Conservation (phyloP, 2,329 filamentous ascomycete species). For the Rachicladosporium sp. region DNA sequence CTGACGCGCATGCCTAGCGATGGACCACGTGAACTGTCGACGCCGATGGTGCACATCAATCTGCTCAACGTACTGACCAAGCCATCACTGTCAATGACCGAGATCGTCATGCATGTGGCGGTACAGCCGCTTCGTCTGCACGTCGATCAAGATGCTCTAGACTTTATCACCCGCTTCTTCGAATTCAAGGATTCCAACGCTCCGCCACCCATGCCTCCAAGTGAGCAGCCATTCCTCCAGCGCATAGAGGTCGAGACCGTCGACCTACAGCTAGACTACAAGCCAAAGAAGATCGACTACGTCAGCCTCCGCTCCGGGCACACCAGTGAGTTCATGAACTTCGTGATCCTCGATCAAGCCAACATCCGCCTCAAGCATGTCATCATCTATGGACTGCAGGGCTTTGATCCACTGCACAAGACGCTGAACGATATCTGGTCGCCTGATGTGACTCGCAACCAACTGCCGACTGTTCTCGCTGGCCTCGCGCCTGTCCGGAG, state of each 20-base stretch:
- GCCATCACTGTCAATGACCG: conserved; percentile 70
- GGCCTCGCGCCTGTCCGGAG: conserved; percentile 80
- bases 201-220: conserved; percentile 24
- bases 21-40: conserved; percentile 62
- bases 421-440: conserved; percentile 94
- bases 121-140: conserved; percentile 79
- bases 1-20: conserved; percentile 83
- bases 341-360: conserved; percentile 79
- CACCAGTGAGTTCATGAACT: conserved; percentile 98
- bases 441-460: conserved; percentile 79
- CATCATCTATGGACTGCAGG: conserved; percentile 83
- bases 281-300: conserved; percentile 96
- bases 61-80: conserved; percentile 80
- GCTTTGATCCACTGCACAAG: conserved; percentile 80
- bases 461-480: conserved; percentile 77
- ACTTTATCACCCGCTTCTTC: conserved; percentile 95
- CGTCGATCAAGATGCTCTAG: conserved; percentile 92
- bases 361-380: conserved; percentile 76
- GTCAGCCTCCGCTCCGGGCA: conserved; percentile 81
- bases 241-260: conserved; percentile 77
- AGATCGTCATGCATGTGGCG: conserved; percentile 59
- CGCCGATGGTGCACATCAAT: conserved; percentile 83
- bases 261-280: conserved; percentile 83
- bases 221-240: conserved; percentile 59
- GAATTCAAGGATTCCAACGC: conserved; percentile 77